Percentiles rank a stretch among this genome's conserved stretches.
phyloP scores from a whole-genome alignment of 1,139 yeast genomes.

The Suzukiozyma palmioleophila region DNA sequence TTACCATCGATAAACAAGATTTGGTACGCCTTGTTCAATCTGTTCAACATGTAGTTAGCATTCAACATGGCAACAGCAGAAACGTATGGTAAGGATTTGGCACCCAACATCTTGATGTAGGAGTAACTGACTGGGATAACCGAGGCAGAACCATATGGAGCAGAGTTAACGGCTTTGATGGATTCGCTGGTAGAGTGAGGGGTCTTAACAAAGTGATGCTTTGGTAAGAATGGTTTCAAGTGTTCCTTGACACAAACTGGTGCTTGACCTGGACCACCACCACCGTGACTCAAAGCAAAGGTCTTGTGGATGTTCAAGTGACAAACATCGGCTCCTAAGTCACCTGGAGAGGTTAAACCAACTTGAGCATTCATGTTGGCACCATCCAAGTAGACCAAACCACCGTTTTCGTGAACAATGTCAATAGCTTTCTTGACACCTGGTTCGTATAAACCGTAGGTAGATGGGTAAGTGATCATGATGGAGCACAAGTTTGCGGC shows the following conservation, averaged over 20 bases:
- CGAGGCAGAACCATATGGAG: slow-evolving; percentile 94
- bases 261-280: slow-evolving; percentile 99
- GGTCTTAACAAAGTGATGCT: slow-evolving; percentile 61
- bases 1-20: slow-evolving; percentile 65
- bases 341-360: slow-evolving; percentile 96
- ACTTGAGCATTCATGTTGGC: slow-evolving; percentile 99
- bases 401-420: slow-evolving; percentile 79
- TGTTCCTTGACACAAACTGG: slow-evolving; percentile 92
- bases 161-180: slow-evolving; percentile 80
- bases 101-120: slow-evolving; percentile 91
- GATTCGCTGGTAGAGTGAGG: slow-evolving; percentile 53
- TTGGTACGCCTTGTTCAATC: slow-evolving; percentile 64
- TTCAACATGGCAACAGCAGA: slow-evolving; percentile 88
- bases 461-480: slow-evolving; percentile 97
- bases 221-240: slow-evolving; percentile 78
- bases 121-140: slow-evolving; percentile 92
- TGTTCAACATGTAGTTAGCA: slow-evolving; percentile 91
- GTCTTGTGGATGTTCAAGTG: slow-evolving; percentile 96
- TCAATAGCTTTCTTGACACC: slow-evolving; percentile 82
- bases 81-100: slow-evolving; percentile 75
- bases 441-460: slow-evolving; percentile 94
- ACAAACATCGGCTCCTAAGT: slow-evolving; percentile 97
- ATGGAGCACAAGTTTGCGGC: slow-evolving; percentile 73
- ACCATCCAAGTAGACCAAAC: slow-evolving; percentile 96
- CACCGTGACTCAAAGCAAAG: slow-evolving; percentile 97